Evolutionary conservation across 768 basidiomycete species (phyloP).

Genomic region (Russula vinacea): DNA sequence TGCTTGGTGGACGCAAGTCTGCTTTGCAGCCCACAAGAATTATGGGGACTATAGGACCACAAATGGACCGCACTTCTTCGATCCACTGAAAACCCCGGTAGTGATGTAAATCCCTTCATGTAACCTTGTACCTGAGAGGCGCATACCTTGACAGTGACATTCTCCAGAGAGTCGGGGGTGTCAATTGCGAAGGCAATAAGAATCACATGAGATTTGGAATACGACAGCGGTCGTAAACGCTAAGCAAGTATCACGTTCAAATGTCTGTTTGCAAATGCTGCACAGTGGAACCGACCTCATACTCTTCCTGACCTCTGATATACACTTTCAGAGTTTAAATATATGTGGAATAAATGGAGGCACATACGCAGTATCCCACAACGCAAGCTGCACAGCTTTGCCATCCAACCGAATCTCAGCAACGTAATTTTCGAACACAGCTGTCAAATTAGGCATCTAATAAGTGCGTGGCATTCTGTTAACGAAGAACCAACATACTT

Average conservation of each 20-base stretch:
- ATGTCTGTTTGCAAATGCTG: background rate
- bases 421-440: slow-evolving; percentile 98
- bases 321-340: slow-evolving; percentile 18
- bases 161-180: slow-evolving; percentile 94
- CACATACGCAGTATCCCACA: slow-evolving; percentile 99
- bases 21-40: slow-evolving; percentile 95
- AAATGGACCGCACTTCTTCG: slow-evolving; percentile 96
- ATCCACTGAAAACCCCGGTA: slow-evolving; percentile 69
- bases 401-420: slow-evolving; percentile 97
- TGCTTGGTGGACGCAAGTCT: slow-evolving; percentile 71
- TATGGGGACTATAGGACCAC: slow-evolving; percentile 88
- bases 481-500: slow-evolving; percentile 37
- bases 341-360: slow-evolving; percentile 15
- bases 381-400: slow-evolving; percentile 92
- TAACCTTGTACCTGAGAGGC: background rate
- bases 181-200: slow-evolving; percentile 96
- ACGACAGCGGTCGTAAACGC: slow-evolving; percentile 94
- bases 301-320: slow-evolving; percentile 93
- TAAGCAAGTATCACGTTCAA: slow-evolving; percentile 36
- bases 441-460: slow-evolving; percentile 41
- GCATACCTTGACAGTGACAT: slow-evolving; percentile 85
- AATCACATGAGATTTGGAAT: slow-evolving; percentile 98
- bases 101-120: background rate
- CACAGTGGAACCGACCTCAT: slow-evolving; percentile 63
- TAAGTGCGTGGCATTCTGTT: slow-evolving; percentile 12